Base-by-base conservation (phyloP, 2,329 filamentous ascomycete genomes). In the Colletotrichum scovillei region DNA sequence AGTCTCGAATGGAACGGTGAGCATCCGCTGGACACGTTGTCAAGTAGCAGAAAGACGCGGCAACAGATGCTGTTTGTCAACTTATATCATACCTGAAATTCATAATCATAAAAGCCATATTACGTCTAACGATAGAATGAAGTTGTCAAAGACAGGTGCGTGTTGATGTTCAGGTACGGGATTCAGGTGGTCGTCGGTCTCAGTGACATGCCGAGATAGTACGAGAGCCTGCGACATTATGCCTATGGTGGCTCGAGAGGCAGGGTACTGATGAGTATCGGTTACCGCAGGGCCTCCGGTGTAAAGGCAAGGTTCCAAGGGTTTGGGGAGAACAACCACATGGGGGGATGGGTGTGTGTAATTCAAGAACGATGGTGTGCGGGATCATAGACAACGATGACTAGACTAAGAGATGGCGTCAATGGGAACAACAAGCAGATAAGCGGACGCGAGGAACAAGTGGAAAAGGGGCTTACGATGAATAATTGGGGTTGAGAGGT, bases 201-300 rank as follows among this genome's bases (percentile, higher is more conserved):
- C 35, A 63, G 66, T 56, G 58, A 68, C 57, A 55, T 63, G 49
- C 52, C 66, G 49, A 56, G 49, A 42, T 42, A 26, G 42, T 26
- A 30, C 46, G 57, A 63, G 58, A 57, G 58, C 14, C 66, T 35
- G 58, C 66, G 49, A 69, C 58, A 35, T 63, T 26, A 63, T 57
- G 66, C 58, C 49, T 22, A 1, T 49, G 58, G 52, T 57, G 58
- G 65, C 57, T 62, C 57, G n/a, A 52, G 30, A 38, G 56, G 35
- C 42, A 16, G 22, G 42, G 56, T 38, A 67, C 35, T 14, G 38
- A 9, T 53, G 35, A 46, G 56, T 26, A 66, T 57, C 16, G 38
- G 38, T 11, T 26, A 16, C 22, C 38, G 55, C 35, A 24, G 32
- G 28, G 56, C 26, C 26, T 49, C 28, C 64, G 56, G 56, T 57